Percentiles rank a stretch among this genome's conserved stretches.
phyloP scores from a whole-genome alignment of 805 yeast genomes.

The Kluyveromyces aestuarii region DNA sequence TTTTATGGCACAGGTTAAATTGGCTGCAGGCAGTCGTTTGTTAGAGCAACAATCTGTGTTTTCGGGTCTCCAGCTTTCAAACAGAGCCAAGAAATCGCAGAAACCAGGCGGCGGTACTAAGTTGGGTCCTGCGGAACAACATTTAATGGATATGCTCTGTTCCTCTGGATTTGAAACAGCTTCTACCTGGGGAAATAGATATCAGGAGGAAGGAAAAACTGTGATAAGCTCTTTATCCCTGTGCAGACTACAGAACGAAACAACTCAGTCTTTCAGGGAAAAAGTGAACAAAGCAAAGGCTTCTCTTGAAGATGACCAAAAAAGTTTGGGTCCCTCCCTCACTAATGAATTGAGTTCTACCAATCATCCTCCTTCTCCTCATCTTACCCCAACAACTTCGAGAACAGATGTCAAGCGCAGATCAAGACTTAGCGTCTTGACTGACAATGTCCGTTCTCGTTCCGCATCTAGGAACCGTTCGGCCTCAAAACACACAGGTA shows the following conservation, averaged over 20 bases:
- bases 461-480: conserved; percentile 45
- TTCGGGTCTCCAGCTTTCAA: conserved; percentile 50
- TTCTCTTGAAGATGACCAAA: conserved; percentile 16
- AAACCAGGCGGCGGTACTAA: conserved; percentile 10
- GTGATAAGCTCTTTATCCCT: conserved; percentile 65
- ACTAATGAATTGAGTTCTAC: neutral
- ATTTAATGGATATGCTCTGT: conserved; percentile 88
- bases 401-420: conserved; percentile 33
- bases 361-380: conserved; percentile 1
- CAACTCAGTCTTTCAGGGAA: conserved; percentile 26
- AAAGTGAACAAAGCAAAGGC: conserved; percentile 14
- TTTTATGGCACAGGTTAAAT: conserved; percentile 59
- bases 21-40: conserved; percentile 62
- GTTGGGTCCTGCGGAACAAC: conserved; percentile 88
- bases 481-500: conserved; percentile 30
- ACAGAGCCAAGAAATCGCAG: conserved; percentile 22
- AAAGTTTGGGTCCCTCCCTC: neutral
- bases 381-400: conserved; percentile 5
- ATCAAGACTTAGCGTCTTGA: conserved; percentile 53
- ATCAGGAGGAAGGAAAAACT: conserved; percentile 80
- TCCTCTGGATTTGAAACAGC: conserved; percentile 66
- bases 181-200: conserved; percentile 81
- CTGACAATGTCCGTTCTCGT: conserved; percentile 49
- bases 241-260: conserved; percentile 33
- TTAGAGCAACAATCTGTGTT: conserved; percentile 54